phyloP scores from a whole-genome alignment of 768 basidiomycete species.

The Wakefieldia striispora region DNA sequence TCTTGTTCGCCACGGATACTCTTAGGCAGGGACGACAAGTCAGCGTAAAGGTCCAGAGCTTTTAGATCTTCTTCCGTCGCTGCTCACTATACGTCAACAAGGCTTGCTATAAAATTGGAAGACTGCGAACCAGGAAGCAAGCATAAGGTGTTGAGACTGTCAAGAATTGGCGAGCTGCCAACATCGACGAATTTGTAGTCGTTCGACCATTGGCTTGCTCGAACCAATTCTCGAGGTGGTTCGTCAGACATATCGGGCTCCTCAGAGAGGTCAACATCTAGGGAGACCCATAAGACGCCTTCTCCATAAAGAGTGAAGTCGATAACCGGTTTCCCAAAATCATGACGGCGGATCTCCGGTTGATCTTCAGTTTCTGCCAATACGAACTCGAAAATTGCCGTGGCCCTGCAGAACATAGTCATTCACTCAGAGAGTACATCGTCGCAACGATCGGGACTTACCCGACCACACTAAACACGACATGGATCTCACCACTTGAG shows the following conservation, averaged over 20 bases:
- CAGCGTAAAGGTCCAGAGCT: conserved; percentile 57
- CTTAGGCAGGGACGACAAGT: conserved; percentile 61
- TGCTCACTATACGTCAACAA: conserved; percentile 22
- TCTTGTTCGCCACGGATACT: conserved; percentile 46
- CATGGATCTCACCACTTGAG: conserved; percentile 33
- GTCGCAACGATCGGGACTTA: conserved; percentile 33
- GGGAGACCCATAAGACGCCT: conserved; percentile 42
- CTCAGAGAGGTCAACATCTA: conserved; percentile 46
- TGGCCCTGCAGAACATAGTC: conserved; percentile 44
- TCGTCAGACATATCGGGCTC: conserved; percentile 11
- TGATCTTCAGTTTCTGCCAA: conserved; percentile 26
- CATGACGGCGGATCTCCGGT: conserved; percentile 36
- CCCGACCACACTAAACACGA: conserved; percentile 77
- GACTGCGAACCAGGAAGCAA: conserved; percentile 44
- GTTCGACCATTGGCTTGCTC: conserved; percentile 33
- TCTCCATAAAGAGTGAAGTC: conserved; percentile 48
- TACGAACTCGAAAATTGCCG: conserved; percentile 59
- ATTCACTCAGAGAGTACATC: neutral
- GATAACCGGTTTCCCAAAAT: conserved; percentile 58
- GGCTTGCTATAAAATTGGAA: neutral
- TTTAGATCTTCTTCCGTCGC: conserved; percentile 50
- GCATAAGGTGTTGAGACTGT: conserved; percentile 45
- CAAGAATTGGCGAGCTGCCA: conserved; percentile 33
- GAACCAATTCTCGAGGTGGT: conserved; percentile 23
- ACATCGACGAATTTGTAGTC: conserved; percentile 30